phyloP scores from a whole-genome alignment of 345 rosid species.

The Boechera stricta region DNA sequence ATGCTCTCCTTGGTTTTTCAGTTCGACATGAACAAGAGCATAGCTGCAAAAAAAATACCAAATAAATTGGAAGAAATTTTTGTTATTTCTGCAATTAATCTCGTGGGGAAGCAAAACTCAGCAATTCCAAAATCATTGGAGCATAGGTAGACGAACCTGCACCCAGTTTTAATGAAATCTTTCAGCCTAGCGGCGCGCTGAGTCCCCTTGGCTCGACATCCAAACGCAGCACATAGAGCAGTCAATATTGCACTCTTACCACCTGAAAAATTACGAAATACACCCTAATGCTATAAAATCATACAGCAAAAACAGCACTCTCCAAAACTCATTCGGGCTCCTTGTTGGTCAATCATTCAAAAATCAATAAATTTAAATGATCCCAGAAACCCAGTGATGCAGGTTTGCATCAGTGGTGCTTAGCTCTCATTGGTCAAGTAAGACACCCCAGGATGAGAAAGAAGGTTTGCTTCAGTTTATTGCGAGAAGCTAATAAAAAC shows the following conservation, averaged over 20 bases:
- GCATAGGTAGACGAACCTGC: conserved; percentile 58
- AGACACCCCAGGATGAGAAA: too few species aligned
- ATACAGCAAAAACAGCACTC: background rate
- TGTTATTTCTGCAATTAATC: background rate
- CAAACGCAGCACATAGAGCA: conserved; percentile 85
- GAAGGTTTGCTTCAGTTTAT: too few species aligned
- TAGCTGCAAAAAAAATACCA: conserved; percentile 48
- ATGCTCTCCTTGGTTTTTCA: conserved; percentile 74
- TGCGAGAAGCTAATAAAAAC: too few species aligned
- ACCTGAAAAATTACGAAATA: conserved; percentile 49
- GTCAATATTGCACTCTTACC: conserved; percentile 93
- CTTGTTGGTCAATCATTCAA: background rate
- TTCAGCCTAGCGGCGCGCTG: conserved; percentile 76
- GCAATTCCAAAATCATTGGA: too few species aligned
- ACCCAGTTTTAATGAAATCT: conserved; percentile 84
- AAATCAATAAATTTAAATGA: background rate
- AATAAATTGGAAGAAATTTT: background rate
- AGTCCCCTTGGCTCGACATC: conserved; percentile 87
- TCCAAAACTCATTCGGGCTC: background rate
- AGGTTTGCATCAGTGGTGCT: too few species aligned
- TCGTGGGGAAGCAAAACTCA: conserved; percentile 1
- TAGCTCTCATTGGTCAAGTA: too few species aligned
- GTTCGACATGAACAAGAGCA: conserved; percentile 68
- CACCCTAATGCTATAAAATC: background rate
- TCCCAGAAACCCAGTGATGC: background rate